phyloP scores from a whole-genome alignment of 2,329 filamentous ascomycete genomes.

The Myriosclerotinia curreyana region DNA sequence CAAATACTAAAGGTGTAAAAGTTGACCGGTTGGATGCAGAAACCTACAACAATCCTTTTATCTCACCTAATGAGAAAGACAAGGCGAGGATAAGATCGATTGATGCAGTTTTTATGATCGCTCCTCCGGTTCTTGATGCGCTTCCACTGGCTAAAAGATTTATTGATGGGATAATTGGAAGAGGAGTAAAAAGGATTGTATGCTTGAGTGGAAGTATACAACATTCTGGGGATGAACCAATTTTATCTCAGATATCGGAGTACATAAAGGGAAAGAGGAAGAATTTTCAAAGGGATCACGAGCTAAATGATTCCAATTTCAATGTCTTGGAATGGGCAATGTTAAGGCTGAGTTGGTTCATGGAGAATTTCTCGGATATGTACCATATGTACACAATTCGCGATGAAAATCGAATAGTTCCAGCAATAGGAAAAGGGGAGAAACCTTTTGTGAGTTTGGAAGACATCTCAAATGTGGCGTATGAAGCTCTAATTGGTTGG shows the following conservation, averaged over 20 bases:
- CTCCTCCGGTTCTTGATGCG: constrained; percentile 40
- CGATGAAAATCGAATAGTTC: constrained; percentile 44
- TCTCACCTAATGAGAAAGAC: not conserved
- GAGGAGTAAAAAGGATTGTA: constrained; percentile 46
- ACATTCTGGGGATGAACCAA: constrained; percentile 40
- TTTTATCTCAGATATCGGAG: constrained; percentile 42
- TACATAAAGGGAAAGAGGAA: constrained; percentile 39
- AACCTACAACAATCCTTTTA: constrained; percentile 43
- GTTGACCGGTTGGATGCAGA: constrained; percentile 48
- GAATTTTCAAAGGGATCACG: too few species aligned
- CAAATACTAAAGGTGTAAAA: constrained; percentile 32
- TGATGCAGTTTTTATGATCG: constrained; percentile 44
- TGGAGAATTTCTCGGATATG: constrained; percentile 46
- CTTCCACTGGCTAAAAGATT: constrained; percentile 43
- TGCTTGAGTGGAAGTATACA: constrained; percentile 44
- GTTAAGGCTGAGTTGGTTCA: constrained; percentile 50
- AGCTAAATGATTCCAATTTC: not conserved
- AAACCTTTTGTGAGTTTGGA: constrained; percentile 6
- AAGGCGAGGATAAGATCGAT: constrained; percentile 29
- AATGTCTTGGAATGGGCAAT: constrained; percentile 45
- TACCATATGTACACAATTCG: constrained; percentile 39
- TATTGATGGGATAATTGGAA: constrained; percentile 42
- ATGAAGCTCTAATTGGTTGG: constrained; percentile 7
- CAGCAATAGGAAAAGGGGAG: constrained; percentile 40
- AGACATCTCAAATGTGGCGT: constrained; percentile 1